Conservation (phyloP, 176 grass and related monocot genomes). For the Lolium perenne region DNA sequence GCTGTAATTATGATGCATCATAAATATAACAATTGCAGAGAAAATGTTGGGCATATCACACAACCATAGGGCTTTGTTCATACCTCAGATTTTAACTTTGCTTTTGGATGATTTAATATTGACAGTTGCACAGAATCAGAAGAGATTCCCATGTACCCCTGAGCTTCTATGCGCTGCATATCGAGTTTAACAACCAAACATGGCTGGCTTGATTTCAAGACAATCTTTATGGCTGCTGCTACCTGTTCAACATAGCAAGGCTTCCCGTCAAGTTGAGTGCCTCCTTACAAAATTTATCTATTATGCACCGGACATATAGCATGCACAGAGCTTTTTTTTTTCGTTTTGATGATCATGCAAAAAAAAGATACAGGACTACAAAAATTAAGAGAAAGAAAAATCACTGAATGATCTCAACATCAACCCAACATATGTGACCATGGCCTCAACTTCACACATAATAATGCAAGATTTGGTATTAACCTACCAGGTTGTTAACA, state of each 20-base stretch:
- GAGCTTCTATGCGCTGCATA: slow-evolving; percentile 64
- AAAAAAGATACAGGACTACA: background rate
- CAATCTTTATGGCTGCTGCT: slow-evolving; percentile 60
- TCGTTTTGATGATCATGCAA: background rate
- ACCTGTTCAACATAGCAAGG: slow-evolving; percentile 55
- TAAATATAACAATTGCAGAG: slow-evolving; percentile 5
- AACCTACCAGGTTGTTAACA: background rate
- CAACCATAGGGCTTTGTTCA: slow-evolving; percentile 26
- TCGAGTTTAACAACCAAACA: slow-evolving; percentile 75
- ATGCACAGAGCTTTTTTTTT: background rate
- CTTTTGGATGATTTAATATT: slow-evolving; percentile 87
- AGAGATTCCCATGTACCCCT: slow-evolving; percentile 67
- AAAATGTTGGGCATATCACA: slow-evolving; percentile 16
- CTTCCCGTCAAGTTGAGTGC: background rate
- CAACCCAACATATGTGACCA: background rate
- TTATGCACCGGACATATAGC: background rate
- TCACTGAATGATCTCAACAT: slow-evolving; percentile 5
- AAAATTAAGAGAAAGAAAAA: background rate
- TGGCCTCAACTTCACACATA: slow-evolving; percentile 19
- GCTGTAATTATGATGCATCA: slow-evolving; percentile 49
- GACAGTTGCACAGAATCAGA: slow-evolving; percentile 67
- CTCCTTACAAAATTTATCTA: slow-evolving; percentile 28
- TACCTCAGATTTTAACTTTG: slow-evolving; percentile 92
- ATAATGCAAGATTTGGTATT: slow-evolving; percentile 19
- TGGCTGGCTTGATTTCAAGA: slow-evolving; percentile 69